Base-by-base conservation (phyloP, 768 basidiomycete species). In the Podaxis mareebaensis region DNA sequence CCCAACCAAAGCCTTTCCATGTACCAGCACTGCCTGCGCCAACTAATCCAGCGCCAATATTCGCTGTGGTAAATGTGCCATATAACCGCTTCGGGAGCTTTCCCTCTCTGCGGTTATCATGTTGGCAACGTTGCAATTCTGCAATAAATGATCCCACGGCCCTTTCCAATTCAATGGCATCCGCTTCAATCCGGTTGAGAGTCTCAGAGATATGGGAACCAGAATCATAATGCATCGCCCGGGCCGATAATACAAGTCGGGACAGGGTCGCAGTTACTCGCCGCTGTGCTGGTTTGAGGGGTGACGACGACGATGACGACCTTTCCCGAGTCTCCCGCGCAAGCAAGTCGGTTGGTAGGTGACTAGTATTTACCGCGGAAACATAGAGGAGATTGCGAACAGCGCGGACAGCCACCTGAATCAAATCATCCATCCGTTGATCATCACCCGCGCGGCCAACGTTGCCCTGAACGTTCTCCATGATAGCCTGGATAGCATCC, bases 181-280 rank as follows among this genome's bases (percentile, higher is more conserved):
- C 91, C 4, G 85, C 81, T 69, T 90, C 87, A 64, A 92, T 90
- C 42, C 91, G 85, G 66, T 80, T 83, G 1, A 87, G 79, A 13
- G 89, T 90, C 64, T 91, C 87, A 11, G 80, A 73, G 3, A 85
- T 73, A 24, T 85, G 79, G 1, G 84, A 82, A 15, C 86, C 88
- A 0, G 90, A 88, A 69, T 93, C 89, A 64, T 91, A 92, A 68
- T 91, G 87, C 76, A 93, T 89, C 0, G 95, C 94, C 54, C 96
- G 89, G n/a, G 93, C 88, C 7, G 91, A 93, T 2, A 97, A 84
- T 33, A 96, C 92, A 30, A 98, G 81, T 72, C 95, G 90, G 20
- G 93, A 95, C 8, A 96, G 79, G 0, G 93, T 94, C 7, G 93
- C 92, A 2, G 93, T 93, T 36, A 96, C 90, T 68, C 92, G 93